These are phyloP conservation scores for Fusarium sp. DNA, from an alignment of 2,329 filamentous ascomycete genomes.

Conservation along the genomic window DNA sequence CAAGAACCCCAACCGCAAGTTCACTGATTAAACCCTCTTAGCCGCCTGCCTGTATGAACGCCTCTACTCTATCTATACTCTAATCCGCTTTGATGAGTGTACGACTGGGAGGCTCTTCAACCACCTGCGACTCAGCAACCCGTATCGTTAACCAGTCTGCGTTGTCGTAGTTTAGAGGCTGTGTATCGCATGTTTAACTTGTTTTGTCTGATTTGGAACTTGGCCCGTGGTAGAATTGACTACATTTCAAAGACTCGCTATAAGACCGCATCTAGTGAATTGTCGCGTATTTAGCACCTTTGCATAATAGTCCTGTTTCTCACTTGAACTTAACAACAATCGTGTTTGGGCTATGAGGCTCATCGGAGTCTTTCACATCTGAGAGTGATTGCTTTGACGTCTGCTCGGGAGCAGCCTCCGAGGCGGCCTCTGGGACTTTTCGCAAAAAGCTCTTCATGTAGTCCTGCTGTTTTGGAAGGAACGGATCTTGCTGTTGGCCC, in stretches of 20 bases:
- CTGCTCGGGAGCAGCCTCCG: background rate
- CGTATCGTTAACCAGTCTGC: conserved; percentile 45
- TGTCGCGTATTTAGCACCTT: background rate
- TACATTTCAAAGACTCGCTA: conserved; percentile 36
- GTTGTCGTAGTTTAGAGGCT: conserved; percentile 52
- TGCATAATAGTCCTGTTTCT: background rate
- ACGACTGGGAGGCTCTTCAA: conserved; percentile 36
- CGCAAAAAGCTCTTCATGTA: conserved; percentile 63
- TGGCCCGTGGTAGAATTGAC: conserved; percentile 44
- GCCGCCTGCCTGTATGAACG: conserved; percentile 13
- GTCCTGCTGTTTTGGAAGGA: conserved; percentile 58
- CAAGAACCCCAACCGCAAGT: conserved; percentile 94
- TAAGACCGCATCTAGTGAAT: conserved; percentile 18
- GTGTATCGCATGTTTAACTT: conserved; percentile 48
- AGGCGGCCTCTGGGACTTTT: conserved; percentile 39
- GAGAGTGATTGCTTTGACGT: conserved; percentile 4
- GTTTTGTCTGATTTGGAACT: conserved; percentile 41
- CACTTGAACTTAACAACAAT: conserved; percentile 40
- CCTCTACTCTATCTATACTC: conserved; percentile 29
- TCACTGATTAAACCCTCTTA: conserved; percentile 76
- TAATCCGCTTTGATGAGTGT: conserved; percentile 30
- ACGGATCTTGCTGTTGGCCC: conserved; percentile 52
- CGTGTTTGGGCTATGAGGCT: conserved; percentile 22
- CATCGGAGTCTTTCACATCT: conserved; percentile 1
- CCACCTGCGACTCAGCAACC: conserved; percentile 42